Evolutionary conservation across 2,329 filamentous ascomycete genomes (phyloP).

Genomic region (Aschersonia sp.): DNA sequence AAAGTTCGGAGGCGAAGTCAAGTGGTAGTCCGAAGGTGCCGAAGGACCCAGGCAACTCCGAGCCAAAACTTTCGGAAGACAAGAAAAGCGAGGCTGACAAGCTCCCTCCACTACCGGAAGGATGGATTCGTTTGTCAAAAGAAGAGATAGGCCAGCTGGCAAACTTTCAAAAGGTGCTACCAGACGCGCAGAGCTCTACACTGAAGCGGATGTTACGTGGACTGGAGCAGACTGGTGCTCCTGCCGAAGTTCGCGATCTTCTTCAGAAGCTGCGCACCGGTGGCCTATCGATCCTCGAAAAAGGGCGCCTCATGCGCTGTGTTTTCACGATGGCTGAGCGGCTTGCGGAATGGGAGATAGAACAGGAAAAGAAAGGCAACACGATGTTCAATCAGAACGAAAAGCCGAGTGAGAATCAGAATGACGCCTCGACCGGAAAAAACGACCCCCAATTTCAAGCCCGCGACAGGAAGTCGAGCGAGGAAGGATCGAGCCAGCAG

Average conservation of each 20-base stretch:
- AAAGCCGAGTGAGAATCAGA: slow-evolving; percentile 8
- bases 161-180: slow-evolving; percentile 46
- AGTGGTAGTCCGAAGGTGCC: slow-evolving; percentile 9
- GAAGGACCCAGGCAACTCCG: slow-evolving; percentile 6
- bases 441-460: slow-evolving; percentile 7
- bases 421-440: slow-evolving; percentile 8
- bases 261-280: slow-evolving; percentile 39
- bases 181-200: slow-evolving; percentile 43
- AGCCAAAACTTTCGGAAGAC: slow-evolving; percentile 7
- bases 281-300: slow-evolving; percentile 27
- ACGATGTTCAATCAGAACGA: slow-evolving; percentile 11
- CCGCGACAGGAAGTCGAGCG: slow-evolving; percentile 7
- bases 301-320: slow-evolving; percentile 20
- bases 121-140: slow-evolving; percentile 31
- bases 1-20: slow-evolving; percentile 14
- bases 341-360: slow-evolving; percentile 15
- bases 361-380: slow-evolving; percentile 8
- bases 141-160: slow-evolving; percentile 38
- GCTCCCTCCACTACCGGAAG: slow-evolving; percentile 23
- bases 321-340: slow-evolving; percentile 21
- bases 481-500: slow-evolving; percentile 12
- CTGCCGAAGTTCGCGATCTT: slow-evolving; percentile 48
- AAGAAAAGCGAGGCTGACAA: slow-evolving; percentile 12
- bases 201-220: slow-evolving; percentile 46
- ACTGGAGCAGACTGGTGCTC: slow-evolving; percentile 56